These are phyloP conservation scores for Euptelea pleiosperma DNA, from an alignment of 164 flowering plant species.

Conservation along the genomic window DNA sequence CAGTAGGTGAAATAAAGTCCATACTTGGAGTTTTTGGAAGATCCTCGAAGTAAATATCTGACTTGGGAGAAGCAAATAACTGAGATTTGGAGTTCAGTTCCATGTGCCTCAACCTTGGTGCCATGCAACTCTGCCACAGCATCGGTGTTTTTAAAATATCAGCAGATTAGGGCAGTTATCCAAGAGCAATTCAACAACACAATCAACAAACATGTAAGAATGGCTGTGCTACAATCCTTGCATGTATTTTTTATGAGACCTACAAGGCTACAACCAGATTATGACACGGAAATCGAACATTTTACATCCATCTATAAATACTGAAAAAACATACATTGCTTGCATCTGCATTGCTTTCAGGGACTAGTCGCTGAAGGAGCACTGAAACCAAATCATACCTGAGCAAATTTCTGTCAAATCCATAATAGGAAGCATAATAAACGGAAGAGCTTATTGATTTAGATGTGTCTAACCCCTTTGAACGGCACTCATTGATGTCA, in stretches of 20 bases:
- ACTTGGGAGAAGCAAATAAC: slow-evolving; percentile 14
- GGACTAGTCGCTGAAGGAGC: slow-evolving; percentile 53
- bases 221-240: background rate
- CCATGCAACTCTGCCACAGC: slow-evolving; percentile 20
- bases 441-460: slow-evolving; percentile 3
- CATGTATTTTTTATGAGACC: background rate
- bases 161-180: background rate
- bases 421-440: slow-evolving; percentile 11
- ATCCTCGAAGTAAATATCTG: slow-evolving; percentile 17
- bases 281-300: background rate
- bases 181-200: background rate
- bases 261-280: background rate
- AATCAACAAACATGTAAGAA: background rate
- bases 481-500: slow-evolving; percentile 28
- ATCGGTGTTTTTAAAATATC: background rate
- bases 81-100: slow-evolving; percentile 10
- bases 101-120: slow-evolving; percentile 5
- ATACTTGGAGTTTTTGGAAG: slow-evolving; percentile 9
- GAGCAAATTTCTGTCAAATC: slow-evolving; percentile 21
- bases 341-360: slow-evolving; percentile 26
- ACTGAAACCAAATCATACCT: slow-evolving; percentile 52
- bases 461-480: slow-evolving; percentile 44
- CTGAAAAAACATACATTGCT: slow-evolving; percentile 31
- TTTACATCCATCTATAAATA: background rate
- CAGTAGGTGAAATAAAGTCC: slow-evolving; percentile 19